Evolutionary conservation across 1,284 basidiomycete genomes (phyloP).

Genomic region (Mycena citricolor): DNA sequence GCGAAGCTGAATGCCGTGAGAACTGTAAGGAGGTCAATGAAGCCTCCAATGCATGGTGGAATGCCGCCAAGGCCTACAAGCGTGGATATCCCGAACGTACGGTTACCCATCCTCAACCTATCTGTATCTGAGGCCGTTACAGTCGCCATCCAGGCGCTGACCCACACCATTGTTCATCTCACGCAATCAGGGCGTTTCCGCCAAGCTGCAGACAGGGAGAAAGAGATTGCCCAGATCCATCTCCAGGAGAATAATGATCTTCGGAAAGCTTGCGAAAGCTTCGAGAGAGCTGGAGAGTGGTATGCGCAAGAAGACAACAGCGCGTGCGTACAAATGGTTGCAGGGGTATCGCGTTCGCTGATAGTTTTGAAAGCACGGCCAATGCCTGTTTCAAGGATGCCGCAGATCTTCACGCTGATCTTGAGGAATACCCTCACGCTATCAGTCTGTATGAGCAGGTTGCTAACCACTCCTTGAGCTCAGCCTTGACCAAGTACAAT

Average conservation of each 20-base stretch:
- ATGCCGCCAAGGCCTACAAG: slow-evolving; percentile 93
- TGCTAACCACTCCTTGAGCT: slow-evolving; percentile 81
- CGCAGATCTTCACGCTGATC: slow-evolving; percentile 90
- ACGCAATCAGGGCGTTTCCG: slow-evolving; percentile 89
- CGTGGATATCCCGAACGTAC: slow-evolving; percentile 80
- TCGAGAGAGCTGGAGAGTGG: slow-evolving; percentile 94
- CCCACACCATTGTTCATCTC: slow-evolving; percentile 82
- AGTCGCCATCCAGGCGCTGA: slow-evolving; percentile 93
- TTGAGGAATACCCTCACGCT: slow-evolving; percentile 84
- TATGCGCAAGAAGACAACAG: slow-evolving; percentile 95
- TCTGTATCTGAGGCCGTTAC: slow-evolving; percentile 20
- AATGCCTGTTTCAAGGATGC: slow-evolving; percentile 96
- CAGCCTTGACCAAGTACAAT: slow-evolving; percentile 93
- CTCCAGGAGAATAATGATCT: slow-evolving; percentile 77
- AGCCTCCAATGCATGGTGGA: slow-evolving; percentile 97
- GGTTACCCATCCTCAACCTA: slow-evolving; percentile 33
- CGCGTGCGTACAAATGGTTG: slow-evolving; percentile 79
- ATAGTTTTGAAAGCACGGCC: slow-evolving; percentile 67
- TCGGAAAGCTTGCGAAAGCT: slow-evolving; percentile 85
- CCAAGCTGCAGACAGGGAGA: slow-evolving; percentile 97
- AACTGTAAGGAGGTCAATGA: slow-evolving; percentile 85
- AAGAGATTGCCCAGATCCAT: slow-evolving; percentile 94
- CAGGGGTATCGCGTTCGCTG: slow-evolving; percentile 8
- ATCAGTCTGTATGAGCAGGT: slow-evolving; percentile 91
- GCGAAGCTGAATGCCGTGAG: slow-evolving; percentile 90